Conservation (phyloP, 805 yeast species). For the Ogataea thermomethanolica region DNA sequence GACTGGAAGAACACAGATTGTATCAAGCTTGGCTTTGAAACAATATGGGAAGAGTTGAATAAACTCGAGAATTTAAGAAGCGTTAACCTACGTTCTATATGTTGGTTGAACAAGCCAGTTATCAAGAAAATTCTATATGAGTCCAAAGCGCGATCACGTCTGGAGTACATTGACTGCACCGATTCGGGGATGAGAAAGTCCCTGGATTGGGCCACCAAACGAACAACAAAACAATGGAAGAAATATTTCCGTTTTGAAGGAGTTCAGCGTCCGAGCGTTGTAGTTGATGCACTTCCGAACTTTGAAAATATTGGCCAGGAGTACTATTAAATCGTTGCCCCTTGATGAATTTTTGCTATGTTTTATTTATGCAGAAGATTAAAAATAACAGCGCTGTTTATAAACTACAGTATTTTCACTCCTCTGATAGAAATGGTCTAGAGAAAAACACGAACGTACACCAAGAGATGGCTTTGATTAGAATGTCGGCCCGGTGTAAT, state of each 20-base stretch:
- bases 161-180: constrained; percentile 37
- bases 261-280: background rate
- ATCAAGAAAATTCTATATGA: constrained; percentile 19
- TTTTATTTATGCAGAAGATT: too few relatives aligned
- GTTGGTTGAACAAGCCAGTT: constrained; percentile 34
- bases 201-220: constrained; percentile 43
- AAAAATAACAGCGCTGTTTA: too few relatives aligned
- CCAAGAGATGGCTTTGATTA: too few relatives aligned
- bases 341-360: background rate
- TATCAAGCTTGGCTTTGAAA: constrained; percentile 47
- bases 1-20: constrained; percentile 23
- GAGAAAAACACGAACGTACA: too few relatives aligned
- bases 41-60: constrained; percentile 31
- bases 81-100: constrained; percentile 29
- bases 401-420: too few relatives aligned
- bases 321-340: constrained; percentile 6
- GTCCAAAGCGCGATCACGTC: constrained; percentile 14
- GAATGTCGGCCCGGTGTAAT: background rate
- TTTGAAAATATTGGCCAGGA: constrained; percentile 19
- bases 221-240: constrained; percentile 25
- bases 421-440: too few relatives aligned
- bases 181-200: constrained; percentile 49
- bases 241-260: constrained; percentile 15
- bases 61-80: constrained; percentile 18
- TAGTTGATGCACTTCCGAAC: background rate